phyloP scores from a whole-genome alignment of 2,329 filamentous ascomycete genomes.

The Zasmidium cellare region DNA sequence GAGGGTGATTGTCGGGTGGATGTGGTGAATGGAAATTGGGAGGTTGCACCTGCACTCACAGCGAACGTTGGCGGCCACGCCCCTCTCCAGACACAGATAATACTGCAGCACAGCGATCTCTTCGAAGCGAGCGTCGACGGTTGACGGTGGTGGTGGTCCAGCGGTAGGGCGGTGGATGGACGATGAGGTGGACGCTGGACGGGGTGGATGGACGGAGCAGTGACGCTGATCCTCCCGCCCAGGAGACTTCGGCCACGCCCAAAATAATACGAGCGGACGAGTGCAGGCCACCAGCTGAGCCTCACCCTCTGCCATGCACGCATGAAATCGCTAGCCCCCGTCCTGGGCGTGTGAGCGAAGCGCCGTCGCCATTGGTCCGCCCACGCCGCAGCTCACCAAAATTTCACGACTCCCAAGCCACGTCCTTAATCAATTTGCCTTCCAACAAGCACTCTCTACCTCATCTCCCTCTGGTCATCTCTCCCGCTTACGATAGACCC shows the following conservation, averaged over 20 bases:
- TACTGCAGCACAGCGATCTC: too few relatives aligned
- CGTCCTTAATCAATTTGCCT: constrained; percentile 2
- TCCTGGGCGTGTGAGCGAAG: neutral
- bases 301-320: neutral
- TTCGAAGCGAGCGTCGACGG: neutral
- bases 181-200: neutral
- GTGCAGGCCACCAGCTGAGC: neutral
- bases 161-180: neutral
- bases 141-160: neutral
- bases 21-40: neutral
- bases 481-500: neutral
- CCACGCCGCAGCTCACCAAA: neutral
- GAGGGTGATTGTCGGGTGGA: neutral
- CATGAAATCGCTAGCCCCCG: neutral
- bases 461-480: neutral
- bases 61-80: neutral
- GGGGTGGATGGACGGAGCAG: neutral
- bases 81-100: too few relatives aligned
- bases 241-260: neutral
- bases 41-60: neutral
- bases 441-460: neutral
- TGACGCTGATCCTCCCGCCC: neutral
- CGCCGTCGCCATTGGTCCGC: neutral
- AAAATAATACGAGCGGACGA: neutral
- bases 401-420: neutral